Conservation (phyloP, 2,329 filamentous ascomycete species). For the Verruconis gallopava region DNA sequence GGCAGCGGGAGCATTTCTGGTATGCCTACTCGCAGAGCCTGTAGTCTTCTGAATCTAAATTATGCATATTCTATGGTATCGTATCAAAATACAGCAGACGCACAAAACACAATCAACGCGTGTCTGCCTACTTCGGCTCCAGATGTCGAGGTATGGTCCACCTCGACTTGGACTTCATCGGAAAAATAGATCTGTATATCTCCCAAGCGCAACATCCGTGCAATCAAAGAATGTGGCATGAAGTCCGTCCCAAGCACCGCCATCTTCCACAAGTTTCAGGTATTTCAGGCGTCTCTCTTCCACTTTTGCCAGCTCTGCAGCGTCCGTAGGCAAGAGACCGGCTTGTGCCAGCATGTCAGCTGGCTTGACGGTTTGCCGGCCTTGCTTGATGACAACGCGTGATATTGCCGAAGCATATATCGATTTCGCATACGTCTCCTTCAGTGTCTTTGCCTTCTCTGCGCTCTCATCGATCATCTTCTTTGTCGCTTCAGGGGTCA, state of each 20-base stretch:
- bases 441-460: slow-evolving; percentile 14
- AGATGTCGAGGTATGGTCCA: too few species aligned
- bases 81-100: too few species aligned
- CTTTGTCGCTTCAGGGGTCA: slow-evolving; percentile 23
- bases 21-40: too few species aligned
- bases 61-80: too few species aligned
- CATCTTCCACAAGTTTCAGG: slow-evolving; percentile 40
- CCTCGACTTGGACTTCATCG: neutral
- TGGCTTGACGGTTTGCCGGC: slow-evolving; percentile 67
- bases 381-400: slow-evolving; percentile 37
- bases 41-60: too few species aligned
- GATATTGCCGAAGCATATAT: slow-evolving; percentile 36
- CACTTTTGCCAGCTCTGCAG: slow-evolving; percentile 40
- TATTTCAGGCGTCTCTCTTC: slow-evolving; percentile 44
- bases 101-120: too few species aligned
- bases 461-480: slow-evolving; percentile 13
- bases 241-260: slow-evolving; percentile 40
- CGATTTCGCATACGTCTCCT: slow-evolving; percentile 26
- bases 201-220: neutral
- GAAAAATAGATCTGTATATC: neutral
- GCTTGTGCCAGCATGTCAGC: slow-evolving; percentile 29
- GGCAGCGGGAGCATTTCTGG: too few species aligned
- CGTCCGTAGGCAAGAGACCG: neutral
- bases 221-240: slow-evolving; percentile 20
- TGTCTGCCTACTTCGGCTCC: too few species aligned